A percentile compares a stretch with the other conserved stretches of the same genome.
These are phyloP conservation scores for baker's yeast (Saccharomyces cerevisiae) DNA, from an alignment of 805 yeast species.

Conservation along the genomic window DNA sequence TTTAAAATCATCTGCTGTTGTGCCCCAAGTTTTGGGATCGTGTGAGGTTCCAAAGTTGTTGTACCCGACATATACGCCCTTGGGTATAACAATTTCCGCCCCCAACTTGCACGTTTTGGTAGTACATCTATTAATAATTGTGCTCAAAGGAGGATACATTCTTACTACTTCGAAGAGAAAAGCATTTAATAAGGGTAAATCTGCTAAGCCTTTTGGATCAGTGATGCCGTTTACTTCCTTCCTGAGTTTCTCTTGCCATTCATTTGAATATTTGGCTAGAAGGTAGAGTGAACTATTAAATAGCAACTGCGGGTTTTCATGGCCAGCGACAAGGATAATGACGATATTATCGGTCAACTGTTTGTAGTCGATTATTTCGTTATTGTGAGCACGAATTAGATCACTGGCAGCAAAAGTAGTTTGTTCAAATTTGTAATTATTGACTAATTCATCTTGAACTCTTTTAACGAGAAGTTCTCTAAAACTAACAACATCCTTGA, in stretches of 20 bases:
- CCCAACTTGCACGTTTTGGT: conserved; percentile 35
- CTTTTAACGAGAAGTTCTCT: conserved; percentile 31
- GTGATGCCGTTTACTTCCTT: conserved; percentile 35
- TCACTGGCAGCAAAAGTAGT: conserved; percentile 35
- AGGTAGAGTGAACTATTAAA: conserved; percentile 40
- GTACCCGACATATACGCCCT: conserved; percentile 46
- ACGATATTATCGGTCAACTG: conserved; percentile 49
- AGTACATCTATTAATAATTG: conserved; percentile 44
- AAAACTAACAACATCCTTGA: conserved; percentile 36
- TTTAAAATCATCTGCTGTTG: conserved; percentile 35
- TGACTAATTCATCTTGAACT: conserved; percentile 28
- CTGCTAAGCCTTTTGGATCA: conserved; percentile 38
- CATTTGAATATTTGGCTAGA: conserved; percentile 35
- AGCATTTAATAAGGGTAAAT: conserved; percentile 51
- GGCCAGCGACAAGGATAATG: conserved; percentile 53
- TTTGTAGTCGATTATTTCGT: conserved; percentile 33
- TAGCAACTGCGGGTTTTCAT: conserved; percentile 52
- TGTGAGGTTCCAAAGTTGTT: conserved; percentile 47
- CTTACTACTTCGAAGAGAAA: conserved; percentile 51
- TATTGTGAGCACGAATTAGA: conserved; percentile 34
- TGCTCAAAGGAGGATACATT: conserved; percentile 49
- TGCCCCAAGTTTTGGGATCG: conserved; percentile 38
- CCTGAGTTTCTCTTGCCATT: conserved; percentile 40
- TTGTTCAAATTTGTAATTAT: conserved; percentile 27
- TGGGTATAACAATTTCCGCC: conserved; percentile 37